These are phyloP conservation scores for Microcyclospora pomicola DNA, from an alignment of 2,329 filamentous ascomycete genomes.

Conservation along the genomic window DNA sequence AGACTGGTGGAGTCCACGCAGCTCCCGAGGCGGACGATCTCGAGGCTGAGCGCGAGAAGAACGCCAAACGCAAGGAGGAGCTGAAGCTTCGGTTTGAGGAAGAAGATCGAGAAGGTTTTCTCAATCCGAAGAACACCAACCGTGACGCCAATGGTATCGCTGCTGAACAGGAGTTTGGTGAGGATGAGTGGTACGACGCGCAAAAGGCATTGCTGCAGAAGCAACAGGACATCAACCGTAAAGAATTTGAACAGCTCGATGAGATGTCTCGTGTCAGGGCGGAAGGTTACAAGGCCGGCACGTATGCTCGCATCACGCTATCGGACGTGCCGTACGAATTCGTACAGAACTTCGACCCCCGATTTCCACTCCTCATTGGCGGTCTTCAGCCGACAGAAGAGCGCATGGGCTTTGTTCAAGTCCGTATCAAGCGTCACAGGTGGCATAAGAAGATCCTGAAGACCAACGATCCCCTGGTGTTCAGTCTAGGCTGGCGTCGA, in stretches of 20 bases:
- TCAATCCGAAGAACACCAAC: conserved; percentile 73
- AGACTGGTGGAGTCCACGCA: conserved; percentile 45
- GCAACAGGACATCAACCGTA: conserved; percentile 90
- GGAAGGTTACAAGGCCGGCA: conserved; percentile 82
- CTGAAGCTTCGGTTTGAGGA: conserved; percentile 90
- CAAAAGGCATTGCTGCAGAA: conserved; percentile 93
- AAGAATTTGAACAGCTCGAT: conserved; percentile 80
- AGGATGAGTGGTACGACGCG: conserved; percentile 97
- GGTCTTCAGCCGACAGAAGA: conserved; percentile 91
- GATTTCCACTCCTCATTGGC: conserved; percentile 73
- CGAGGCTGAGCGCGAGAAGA: conserved; percentile 81
- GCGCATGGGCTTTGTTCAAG: conserved; percentile 86
- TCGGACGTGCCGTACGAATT: conserved; percentile 88
- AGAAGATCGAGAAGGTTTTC: conserved; percentile 91
- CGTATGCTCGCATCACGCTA: conserved; percentile 82
- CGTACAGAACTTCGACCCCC: conserved; percentile 64
- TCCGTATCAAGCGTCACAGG: conserved; percentile 89
- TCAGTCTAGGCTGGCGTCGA: conserved; percentile 88
- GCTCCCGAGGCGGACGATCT: conserved; percentile 40
- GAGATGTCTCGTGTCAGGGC: conserved; percentile 68
- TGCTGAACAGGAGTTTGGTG: conserved; percentile 68
- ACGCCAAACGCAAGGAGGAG: conserved; percentile 86
- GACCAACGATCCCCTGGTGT: conserved; percentile 92
- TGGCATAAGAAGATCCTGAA: conserved; percentile 99
- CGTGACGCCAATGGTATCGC: conserved; percentile 50